A percentile compares a stretch with the other conserved stretches of the same genome.
Conservation (phyloP, 495 filamentous ascomycete species). For the Neurospora terricola region DNA sequence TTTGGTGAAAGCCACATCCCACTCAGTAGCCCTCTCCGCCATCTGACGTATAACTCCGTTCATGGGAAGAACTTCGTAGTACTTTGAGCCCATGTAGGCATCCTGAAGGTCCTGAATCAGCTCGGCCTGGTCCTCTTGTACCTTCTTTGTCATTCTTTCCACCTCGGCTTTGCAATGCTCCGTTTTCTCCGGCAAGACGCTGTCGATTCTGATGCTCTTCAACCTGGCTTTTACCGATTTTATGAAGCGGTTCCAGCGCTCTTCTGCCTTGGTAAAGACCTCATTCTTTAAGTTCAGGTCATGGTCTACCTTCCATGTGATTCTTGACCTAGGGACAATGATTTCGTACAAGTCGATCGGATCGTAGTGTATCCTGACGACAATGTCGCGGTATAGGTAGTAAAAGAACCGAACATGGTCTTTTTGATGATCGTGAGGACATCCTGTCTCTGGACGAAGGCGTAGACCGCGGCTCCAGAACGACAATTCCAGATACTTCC, state of each 20-base stretch:
- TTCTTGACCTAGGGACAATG: constrained; percentile 74
- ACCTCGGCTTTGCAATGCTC: constrained; percentile 75
- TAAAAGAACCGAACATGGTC: constrained; percentile 91
- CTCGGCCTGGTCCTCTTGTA: constrained; percentile 66
- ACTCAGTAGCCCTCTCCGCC: constrained; percentile 86
- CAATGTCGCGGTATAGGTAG: constrained; percentile 62
- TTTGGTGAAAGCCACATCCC: constrained; percentile 80
- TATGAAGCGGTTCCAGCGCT: constrained; percentile 78
- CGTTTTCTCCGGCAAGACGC: constrained; percentile 72
- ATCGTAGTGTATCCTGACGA: constrained; percentile 81
- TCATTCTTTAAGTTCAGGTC: constrained; percentile 89
- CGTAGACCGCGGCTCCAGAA: constrained; percentile 87
- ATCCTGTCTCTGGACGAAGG: constrained; percentile 63
- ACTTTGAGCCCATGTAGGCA: constrained; percentile 83
- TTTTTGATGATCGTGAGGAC: constrained; percentile 84
- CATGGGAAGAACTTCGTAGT: constrained; percentile 91
- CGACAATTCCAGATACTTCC: constrained; percentile 91
- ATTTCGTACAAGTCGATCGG: constrained; percentile 90
- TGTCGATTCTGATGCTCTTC: constrained; percentile 81
- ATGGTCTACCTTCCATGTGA: constrained; percentile 96
- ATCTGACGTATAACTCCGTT: constrained; percentile 80
- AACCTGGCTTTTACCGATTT: constrained; percentile 71
- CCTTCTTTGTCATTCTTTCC: constrained; percentile 60
- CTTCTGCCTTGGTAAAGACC: constrained; percentile 67
- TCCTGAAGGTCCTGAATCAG: constrained; percentile 72